phyloP scores from a whole-genome alignment of 1,284 basidiomycete species.

The Trametes hirsuta region DNA sequence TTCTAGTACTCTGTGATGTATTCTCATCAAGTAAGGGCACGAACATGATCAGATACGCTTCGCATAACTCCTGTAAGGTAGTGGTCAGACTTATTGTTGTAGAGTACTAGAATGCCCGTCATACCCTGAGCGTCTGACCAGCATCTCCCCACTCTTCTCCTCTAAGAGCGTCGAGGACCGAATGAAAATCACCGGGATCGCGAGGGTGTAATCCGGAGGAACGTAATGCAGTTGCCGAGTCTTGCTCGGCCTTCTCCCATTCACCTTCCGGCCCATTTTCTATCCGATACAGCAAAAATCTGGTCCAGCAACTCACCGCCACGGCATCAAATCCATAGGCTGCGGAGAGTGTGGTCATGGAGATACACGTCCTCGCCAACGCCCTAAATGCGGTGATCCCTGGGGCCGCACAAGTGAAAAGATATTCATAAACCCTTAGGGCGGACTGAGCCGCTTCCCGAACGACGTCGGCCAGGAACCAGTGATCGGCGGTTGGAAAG shows the following conservation, averaged over 20 bases:
- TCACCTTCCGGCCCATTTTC: conserved; percentile 26
- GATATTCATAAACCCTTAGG: conserved; percentile 49
- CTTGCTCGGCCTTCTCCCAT: conserved; percentile 30
- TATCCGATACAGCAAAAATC: conserved; percentile 37
- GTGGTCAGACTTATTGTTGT: not conserved
- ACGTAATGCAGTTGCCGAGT: conserved; percentile 17
- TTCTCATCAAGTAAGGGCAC: conserved; percentile 16
- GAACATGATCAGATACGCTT: conserved; percentile 18
- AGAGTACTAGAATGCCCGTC: not conserved
- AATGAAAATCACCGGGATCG: conserved; percentile 34
- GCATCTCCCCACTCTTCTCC: conserved; percentile 40
- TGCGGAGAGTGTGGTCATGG: conserved; percentile 27
- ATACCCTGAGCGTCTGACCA: conserved; percentile 36
- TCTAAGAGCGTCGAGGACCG: conserved; percentile 34
- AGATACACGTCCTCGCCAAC: conserved; percentile 43
- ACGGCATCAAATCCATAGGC: conserved; percentile 28
- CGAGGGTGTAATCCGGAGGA: conserved; percentile 22
- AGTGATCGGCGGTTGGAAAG: conserved; percentile 45
- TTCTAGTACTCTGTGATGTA: conserved; percentile 7
- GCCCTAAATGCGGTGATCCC: conserved; percentile 41
- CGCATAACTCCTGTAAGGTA: conserved; percentile 15
- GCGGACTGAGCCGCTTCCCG: conserved; percentile 43
- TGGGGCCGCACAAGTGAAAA: conserved; percentile 43
- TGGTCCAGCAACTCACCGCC: conserved; percentile 33
- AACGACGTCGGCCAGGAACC: conserved; percentile 51